Evolutionary conservation across 2,329 filamentous ascomycete species (phyloP), one percentile per base, ranked within the genome.

Genomic region (Fonsecaea multimorphosa): DNA sequence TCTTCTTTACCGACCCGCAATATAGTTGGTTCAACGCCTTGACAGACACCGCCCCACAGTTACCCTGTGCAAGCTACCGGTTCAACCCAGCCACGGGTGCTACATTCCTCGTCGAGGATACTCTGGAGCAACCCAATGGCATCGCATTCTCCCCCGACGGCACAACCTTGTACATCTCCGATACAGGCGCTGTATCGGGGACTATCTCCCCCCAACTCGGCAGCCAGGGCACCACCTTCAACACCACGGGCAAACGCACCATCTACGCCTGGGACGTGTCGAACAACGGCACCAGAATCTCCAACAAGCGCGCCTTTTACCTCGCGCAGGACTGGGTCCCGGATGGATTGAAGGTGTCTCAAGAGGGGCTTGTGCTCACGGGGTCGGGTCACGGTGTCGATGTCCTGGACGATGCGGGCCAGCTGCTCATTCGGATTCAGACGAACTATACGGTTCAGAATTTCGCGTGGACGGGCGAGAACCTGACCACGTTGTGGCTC

Each of bases 1-100:
- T 84, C 49, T 84, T 82, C 80, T 84, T 84, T 73, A 83, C 82
- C 0, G 82, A 84, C 68, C 78, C 80, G 6, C 71, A 74, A 44
- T 79, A 80, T 66, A 74, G 71, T 24, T 80, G 76, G 73, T 77
- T 74, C 68, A 76, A 75, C 61, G 68, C 58, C 14, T 72, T 77
- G 22, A 76, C 73, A 27, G 77, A 79, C 62, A 78, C 77, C 0
- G 68, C 75, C 2, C 77, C 78, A 2, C 60, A 69, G 9, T 67
- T 80, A 7, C 78, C 78, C 1, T 74, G 65, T 2, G 76, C 78
- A 34, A 76, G 79, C 1, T 82, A 80, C 58, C 76, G 79, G 6
- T 81, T 76, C 68, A 65, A 74, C 27, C 78, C 78, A 0, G 68
- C 62, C 2, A 78, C 72, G 1, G 76, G 75, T 2, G 72, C 71